phyloP scores from a whole-genome alignment of 192 early-diverging fungal genomes.

The Backusella liffmaniae region DNA sequence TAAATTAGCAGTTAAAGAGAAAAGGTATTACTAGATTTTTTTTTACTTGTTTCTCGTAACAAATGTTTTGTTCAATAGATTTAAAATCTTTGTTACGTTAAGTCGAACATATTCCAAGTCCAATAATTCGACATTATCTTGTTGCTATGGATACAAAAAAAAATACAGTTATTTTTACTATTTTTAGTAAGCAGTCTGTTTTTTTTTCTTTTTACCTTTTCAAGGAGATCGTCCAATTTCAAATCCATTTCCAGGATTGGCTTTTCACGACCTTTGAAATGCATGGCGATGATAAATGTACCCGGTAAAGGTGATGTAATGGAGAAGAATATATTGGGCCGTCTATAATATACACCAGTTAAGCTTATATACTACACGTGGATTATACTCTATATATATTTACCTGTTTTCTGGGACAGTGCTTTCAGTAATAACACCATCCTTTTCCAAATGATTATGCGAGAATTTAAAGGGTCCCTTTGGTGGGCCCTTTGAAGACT shows the following conservation, averaged over 20 bases:
- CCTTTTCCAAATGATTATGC: conserved; percentile 81
- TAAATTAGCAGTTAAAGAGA: not conserved
- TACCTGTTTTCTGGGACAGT: conserved; percentile 90
- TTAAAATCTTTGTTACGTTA: conserved; percentile 77
- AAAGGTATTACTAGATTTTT: not conserved
- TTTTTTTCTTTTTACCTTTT: conserved; percentile 51
- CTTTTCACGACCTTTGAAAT: conserved; percentile 87
- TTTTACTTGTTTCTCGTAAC: conserved; percentile 50
- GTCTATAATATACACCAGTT: conserved; percentile 36
- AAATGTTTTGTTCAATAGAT: conserved; percentile 84
- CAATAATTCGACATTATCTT: conserved; percentile 79
- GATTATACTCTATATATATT: not conserved
- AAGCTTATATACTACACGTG: not conserved
- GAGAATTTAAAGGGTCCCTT: conserved; percentile 80
- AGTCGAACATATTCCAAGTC: conserved; percentile 94
- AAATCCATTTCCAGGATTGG: conserved; percentile 96
- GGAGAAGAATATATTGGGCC: conserved; percentile 86
- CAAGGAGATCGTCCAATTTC: conserved; percentile 79
- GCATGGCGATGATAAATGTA: conserved; percentile 86
- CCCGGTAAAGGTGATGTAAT: conserved; percentile 86
- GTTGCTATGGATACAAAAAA: conserved; percentile 62
- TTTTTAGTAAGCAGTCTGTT: not conserved
- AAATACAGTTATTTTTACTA: not conserved
- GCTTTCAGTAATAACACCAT: conserved; percentile 89
- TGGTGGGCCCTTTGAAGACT: conserved; percentile 33